Conservation (phyloP, 495 filamentous ascomycete species). For the Aspergillus campestris region DNA sequence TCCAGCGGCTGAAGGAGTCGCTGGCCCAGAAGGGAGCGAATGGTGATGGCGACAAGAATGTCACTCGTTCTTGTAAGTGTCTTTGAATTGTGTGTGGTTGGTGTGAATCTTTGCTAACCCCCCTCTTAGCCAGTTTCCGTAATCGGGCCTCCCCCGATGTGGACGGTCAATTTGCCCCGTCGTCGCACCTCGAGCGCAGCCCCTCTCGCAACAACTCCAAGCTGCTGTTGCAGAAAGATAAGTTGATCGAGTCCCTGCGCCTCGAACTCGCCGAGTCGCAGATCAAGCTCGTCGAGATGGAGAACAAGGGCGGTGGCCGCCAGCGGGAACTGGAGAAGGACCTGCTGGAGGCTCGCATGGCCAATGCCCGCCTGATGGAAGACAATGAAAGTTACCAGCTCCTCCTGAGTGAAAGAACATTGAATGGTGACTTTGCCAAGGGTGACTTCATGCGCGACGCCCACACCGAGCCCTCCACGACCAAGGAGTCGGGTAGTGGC, state of each 20-base stretch:
- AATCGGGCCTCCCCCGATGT: slow-evolving; percentile 36
- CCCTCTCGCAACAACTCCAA: slow-evolving; percentile 81
- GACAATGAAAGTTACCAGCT: slow-evolving; percentile 98
- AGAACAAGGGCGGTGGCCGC: slow-evolving; percentile 80
- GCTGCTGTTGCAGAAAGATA: slow-evolving; percentile 87
- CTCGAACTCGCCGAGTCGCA: slow-evolving; percentile 90
- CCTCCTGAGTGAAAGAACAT: slow-evolving; percentile 81
- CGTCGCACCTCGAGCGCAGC: slow-evolving; percentile 68
- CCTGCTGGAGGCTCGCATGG: slow-evolving; percentile 83
- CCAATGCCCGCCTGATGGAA: slow-evolving; percentile 92
- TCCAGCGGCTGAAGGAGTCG: slow-evolving; percentile 84
- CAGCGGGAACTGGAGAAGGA: slow-evolving; percentile 80
- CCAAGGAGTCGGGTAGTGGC: slow-evolving; percentile 29
- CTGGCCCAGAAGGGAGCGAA: slow-evolving; percentile 62
- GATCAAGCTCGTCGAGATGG: slow-evolving; percentile 89
- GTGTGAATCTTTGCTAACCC: slow-evolving; percentile 16
- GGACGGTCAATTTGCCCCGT: slow-evolving; percentile 82
- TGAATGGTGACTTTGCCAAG: slow-evolving; percentile 87
- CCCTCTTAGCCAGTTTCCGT: slow-evolving; percentile 45
- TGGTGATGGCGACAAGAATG: slow-evolving; percentile 53
- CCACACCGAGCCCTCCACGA: slow-evolving; percentile 22
- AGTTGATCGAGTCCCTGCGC: slow-evolving; percentile 83
- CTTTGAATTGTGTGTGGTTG: background rate
- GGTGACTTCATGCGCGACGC: slow-evolving; percentile 66
- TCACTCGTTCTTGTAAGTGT: slow-evolving; percentile 64